Base-by-base conservation (phyloP, 2,329 filamentous ascomycete species). In the Colletotrichum gigasporum region DNA sequence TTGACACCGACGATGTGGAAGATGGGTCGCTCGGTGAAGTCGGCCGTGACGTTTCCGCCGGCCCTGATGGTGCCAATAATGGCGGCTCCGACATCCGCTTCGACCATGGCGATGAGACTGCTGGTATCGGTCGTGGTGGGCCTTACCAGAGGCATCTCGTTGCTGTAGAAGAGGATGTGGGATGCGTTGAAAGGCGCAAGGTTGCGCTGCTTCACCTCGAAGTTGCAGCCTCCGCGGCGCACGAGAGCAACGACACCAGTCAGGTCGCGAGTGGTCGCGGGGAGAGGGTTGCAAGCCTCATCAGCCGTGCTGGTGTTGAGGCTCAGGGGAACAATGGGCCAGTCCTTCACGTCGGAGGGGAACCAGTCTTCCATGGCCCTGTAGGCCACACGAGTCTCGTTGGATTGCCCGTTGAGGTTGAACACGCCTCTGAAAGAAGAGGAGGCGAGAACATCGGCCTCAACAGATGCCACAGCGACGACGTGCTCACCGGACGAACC, bases 401-500 rank as follows among this genome's bases (percentile, higher is more conserved):
- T 65, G 12, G 52, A 41, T 11, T 24, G 24, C 0, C 48, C 52
- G 10, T 45, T 47, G 7, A 51, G 30, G 6, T 10, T 53, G 37
- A 66, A 55, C 2, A 48, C 51, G 9, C 56, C 57, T 20, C 32
- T 28, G 66, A 67, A 67, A 3, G 63, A 55, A 11, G 47, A 44
- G 1, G 54, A 48, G 2, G 60, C 58, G 18, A 67, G 30, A 0
- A 68, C 58, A 12, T 65, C 68, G 1, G 72, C 66, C 12, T 78
- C 71, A 41, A 82, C 73, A 0, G 82, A 81, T 10, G 80, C 82
- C 34, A 84, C 75, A 3, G 80, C 76, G 12, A 79, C 77, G 9
- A 81, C 78, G 6, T 76, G 73, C 51, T 74, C 75, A 10, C 80
- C 82, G 4, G 77, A 74, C 9, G 80, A 74, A 3, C 79, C 78